Percentiles rank a stretch among this genome's conserved stretches.
Evolutionary conservation across 495 filamentous ascomycete genomes (phyloP).

Genomic region (Penicillium salamii): DNA sequence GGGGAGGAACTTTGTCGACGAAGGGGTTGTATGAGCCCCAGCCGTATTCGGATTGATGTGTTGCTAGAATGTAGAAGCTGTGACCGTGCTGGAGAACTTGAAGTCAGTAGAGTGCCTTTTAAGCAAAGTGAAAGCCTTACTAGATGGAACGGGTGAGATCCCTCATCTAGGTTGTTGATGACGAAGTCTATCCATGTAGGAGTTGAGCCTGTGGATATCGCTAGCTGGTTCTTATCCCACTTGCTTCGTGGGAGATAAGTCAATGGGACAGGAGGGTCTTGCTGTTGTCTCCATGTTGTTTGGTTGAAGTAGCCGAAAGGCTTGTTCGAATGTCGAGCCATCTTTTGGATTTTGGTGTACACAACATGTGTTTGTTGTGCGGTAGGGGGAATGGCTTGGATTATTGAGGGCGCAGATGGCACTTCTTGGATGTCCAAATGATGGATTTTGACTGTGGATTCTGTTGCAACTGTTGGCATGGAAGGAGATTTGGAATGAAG

Average conservation of each 20-base stretch:
- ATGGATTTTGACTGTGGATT: neutral
- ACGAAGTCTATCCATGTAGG: constrained; percentile 46
- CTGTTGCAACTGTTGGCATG: constrained; percentile 13
- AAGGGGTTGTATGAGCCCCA: constrained; percentile 49
- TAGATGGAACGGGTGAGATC: constrained; percentile 51
- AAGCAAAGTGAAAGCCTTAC: constrained; percentile 18
- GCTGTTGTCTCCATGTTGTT: constrained; percentile 43
- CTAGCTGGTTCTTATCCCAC: constrained; percentile 45
- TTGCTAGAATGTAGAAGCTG: constrained; percentile 69
- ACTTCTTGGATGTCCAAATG: constrained; percentile 24
- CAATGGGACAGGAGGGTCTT: constrained; percentile 28
- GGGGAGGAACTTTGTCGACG: constrained; percentile 29
- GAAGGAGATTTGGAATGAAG: neutral
- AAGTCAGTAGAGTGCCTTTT: constrained; percentile 19
- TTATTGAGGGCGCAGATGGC: constrained; percentile 22
- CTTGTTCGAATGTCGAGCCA: constrained; percentile 36
- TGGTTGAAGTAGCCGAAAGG: constrained; percentile 49
- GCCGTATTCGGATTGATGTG: constrained; percentile 32
- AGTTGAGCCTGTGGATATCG: constrained; percentile 25
- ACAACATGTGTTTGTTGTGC: constrained; percentile 44
- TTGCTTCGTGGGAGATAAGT: constrained; percentile 24
- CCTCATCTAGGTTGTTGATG: constrained; percentile 52
- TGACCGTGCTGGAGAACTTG: constrained; percentile 66
- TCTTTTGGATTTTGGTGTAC: constrained; percentile 48
- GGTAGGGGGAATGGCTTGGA: constrained; percentile 20